phyloP scores from a whole-genome alignment of 805 yeast genomes.

The Spathaspora gorwiae region DNA sequence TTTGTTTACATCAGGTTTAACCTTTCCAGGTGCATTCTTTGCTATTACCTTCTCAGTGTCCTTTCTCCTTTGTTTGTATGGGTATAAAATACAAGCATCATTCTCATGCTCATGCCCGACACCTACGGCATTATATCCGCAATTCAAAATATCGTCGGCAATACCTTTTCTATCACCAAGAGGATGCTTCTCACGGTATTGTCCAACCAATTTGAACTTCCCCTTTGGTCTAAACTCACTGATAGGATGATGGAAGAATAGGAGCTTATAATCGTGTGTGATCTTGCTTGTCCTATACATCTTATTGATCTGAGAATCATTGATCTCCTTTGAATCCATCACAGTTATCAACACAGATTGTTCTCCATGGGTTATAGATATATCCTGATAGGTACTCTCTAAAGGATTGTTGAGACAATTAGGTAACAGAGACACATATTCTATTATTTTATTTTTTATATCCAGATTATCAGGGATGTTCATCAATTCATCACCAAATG shows the following conservation, averaged over 20 bases:
- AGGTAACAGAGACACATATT: constrained; percentile 31
- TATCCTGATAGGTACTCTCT: constrained; percentile 27
- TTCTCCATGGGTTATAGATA: constrained; percentile 23
- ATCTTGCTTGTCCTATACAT: constrained; percentile 19
- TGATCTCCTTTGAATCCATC: constrained; percentile 30
- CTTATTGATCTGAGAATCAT: constrained; percentile 30
- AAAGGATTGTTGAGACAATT: constrained; percentile 27
- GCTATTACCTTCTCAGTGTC: constrained; percentile 2
- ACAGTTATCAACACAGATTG: constrained; percentile 27
- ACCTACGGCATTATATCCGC: constrained; percentile 33
- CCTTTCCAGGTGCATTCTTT: constrained; percentile 1
- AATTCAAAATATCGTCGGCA: constrained; percentile 27
- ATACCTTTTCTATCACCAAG: constrained; percentile 23
- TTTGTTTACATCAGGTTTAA: neutral
- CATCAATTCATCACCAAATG: constrained; percentile 34
- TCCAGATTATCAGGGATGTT: neutral
- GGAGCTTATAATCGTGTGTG: constrained; percentile 19
- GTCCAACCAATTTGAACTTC: constrained; percentile 33
- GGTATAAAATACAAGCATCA: constrained; percentile 33
- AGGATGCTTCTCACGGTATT: constrained; percentile 33
- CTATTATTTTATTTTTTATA: constrained; percentile 12
- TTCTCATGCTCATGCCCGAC: constrained; percentile 44
- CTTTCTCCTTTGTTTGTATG: constrained; percentile 1
- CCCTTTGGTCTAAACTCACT: constrained; percentile 41
- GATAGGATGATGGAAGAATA: constrained; percentile 38